phyloP scores from a whole-genome alignment of 805 yeast species.

The Nakazawaea ishiwadae region DNA sequence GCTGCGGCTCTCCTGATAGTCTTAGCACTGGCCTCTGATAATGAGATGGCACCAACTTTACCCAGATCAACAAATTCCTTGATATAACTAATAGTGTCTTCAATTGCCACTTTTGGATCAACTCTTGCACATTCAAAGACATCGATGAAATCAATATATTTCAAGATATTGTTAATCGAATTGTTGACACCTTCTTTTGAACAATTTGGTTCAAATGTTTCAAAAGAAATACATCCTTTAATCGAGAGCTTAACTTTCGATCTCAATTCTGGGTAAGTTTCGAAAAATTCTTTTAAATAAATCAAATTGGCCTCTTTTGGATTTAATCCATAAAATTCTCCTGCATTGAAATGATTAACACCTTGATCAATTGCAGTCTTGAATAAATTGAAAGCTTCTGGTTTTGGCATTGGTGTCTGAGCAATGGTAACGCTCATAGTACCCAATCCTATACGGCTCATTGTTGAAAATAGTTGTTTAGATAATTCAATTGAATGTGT shows the following conservation, averaged over 20 bases:
- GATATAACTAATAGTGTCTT: constrained; percentile 52
- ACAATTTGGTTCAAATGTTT: constrained; percentile 42
- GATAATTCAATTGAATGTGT: no score
- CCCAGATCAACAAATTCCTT: constrained; percentile 60
- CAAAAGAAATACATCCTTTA: constrained; percentile 55
- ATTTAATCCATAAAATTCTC: constrained; percentile 68
- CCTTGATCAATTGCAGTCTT: constrained; percentile 45
- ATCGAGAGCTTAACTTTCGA: constrained; percentile 55
- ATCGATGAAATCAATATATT: constrained; percentile 37
- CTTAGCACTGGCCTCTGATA: constrained; percentile 65
- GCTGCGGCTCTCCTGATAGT: constrained; percentile 56
- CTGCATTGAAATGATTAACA: constrained; percentile 59
- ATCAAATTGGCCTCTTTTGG: constrained; percentile 48
- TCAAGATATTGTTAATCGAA: constrained; percentile 42
- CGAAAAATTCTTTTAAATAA: constrained; percentile 53
- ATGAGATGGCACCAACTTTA: constrained; percentile 61
- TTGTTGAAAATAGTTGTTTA: background rate
- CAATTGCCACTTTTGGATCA: constrained; percentile 51
- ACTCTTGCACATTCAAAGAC: constrained; percentile 73
- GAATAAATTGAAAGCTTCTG: constrained; percentile 49
- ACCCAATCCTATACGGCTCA: constrained; percentile 56
- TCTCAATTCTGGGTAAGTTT: constrained; percentile 49
- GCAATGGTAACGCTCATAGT: constrained; percentile 80
- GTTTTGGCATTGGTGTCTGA: constrained; percentile 49
- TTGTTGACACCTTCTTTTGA: constrained; percentile 38